Base-by-base conservation (phyloP, 768 basidiomycete genomes). In the Artomyces pyxidatus region DNA sequence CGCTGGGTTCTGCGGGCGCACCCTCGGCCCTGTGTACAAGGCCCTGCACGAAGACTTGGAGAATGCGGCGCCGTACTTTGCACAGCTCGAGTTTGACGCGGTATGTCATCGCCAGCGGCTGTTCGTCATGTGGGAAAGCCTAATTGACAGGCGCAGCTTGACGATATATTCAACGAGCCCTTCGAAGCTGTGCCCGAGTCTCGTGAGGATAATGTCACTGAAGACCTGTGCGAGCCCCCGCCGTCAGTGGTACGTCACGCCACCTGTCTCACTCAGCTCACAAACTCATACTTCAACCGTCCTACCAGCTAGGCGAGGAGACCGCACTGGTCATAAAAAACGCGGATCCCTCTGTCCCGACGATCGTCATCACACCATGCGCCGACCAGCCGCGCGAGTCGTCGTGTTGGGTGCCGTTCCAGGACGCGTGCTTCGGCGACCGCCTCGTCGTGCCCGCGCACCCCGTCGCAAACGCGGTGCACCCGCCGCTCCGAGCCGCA, bases 351-450 rank as follows among this genome's bases (percentile, higher is more conserved):
- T 65, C 65, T 12, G 62, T 71, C 27, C 80, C 80, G 3, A 71
- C 63, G 3, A 80, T 81, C 40, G 59, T 76, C 42, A 65, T 83
- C 22, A 79, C 75, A 1, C 71, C 71, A 4, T 76, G 76, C 58
- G 62, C 66, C 3, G 49, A 66, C 1, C 66, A 70, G 28, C 55
- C 66, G 6, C 69, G 59, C 32, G 71, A 72, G 50, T 63, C 59
- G 4, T 68, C 73, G 1, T 73, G 67, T 40, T 73, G 68, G 50
- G 68, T 78, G 17, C 79, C 80, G 10, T 68, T 68, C 53, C 80
- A 83, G 61, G 73, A 81, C 57, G 65, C 71, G 12, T 74, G 70
- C 4, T 81, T 78, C 57, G 74, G 76, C 29, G 63, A 66, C 42
- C 66, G 66, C 26, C 71, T 81, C 21, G 71, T 73, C 2, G 73